Evolutionary conservation across 2,329 filamentous ascomycete genomes (phyloP), one percentile per base, ranked within the genome.

Genomic region (Bisporella sp.): DNA sequence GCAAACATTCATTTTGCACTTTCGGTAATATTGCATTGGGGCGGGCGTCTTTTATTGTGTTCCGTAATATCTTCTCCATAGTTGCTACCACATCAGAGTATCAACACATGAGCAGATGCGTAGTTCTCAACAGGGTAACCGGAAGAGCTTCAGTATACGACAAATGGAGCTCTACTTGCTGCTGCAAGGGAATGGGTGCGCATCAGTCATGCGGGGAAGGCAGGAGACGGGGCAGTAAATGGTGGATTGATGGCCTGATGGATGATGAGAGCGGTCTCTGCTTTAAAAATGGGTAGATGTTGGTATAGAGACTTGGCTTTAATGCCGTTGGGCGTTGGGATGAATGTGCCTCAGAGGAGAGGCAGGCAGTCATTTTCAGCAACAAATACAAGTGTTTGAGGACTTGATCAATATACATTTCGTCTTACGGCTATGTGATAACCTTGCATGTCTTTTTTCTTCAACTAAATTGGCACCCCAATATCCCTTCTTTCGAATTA

Each of bases 11-110:
- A 56, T 57, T 57, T 57, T 53, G 47, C 45, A 54, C 51, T 62
- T 59, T 55, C 56, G 60, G 61, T 63, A 62, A 61, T 62, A 62
- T 60, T 61, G 61, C 62, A 64, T 64, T 56, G 51, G 56, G 60
- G 51, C 54, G 61, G 62, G 21, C 21, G 21, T 21, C 21, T 21
- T 21, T 21, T 21, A 21, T 21, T 21, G 21, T 21, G 21, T 21
- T 21, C 21, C 21, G 21, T 21, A 21, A 21, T 21, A 21, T 21
- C 21, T 21, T 21, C 21, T 21, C 21, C 21, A 21, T 21, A 21
- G 21, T 21, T 21, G 21, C 21, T 21, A 21, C 21, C 21, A 21
- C 21, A 21, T 21, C 21, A 3, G 21, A 21, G 21, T 21, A 21
- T 21, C 21, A 21, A 21, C 21, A 21, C 21, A 21, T 21, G 21